Percentiles rank a stretch among this genome's conserved stretches.
These are phyloP conservation scores for Calcarisporium arbuscula DNA, from an alignment of 2,329 filamentous ascomycete species.

Conservation along the genomic window DNA sequence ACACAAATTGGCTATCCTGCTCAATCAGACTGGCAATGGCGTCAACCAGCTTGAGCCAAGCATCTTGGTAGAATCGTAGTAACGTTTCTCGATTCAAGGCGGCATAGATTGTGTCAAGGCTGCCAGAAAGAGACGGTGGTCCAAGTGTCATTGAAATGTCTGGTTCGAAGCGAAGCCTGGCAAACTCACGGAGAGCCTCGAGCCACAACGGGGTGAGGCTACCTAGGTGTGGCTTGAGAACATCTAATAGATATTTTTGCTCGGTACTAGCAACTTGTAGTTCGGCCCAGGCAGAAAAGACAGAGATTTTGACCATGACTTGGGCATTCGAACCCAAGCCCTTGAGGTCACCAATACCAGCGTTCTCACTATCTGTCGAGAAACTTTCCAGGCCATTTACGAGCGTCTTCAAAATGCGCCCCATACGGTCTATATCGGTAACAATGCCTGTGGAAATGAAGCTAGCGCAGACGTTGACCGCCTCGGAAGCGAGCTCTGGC, in stretches of 20 bases:
- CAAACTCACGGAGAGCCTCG: conserved; percentile 87
- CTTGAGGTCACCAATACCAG: conserved; percentile 86
- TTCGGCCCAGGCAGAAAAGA: conserved; percentile 96
- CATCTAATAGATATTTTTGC: conserved; percentile 80
- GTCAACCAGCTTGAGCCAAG: conserved; percentile 93
- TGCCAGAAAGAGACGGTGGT: conserved; percentile 72
- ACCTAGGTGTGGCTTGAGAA: conserved; percentile 84
- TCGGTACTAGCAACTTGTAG: conserved; percentile 92
- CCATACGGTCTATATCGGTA: conserved; percentile 97
- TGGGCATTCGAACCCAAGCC: conserved; percentile 92
- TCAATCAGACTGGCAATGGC: conserved; percentile 96
- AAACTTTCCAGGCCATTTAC: conserved; percentile 91
- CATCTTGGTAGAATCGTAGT: conserved; percentile 92
- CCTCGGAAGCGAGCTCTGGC: conserved; percentile 89
- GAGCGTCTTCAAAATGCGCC: conserved; percentile 88
- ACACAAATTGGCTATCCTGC: conserved; percentile 95
- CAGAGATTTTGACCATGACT: conserved; percentile 97
- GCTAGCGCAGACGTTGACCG: conserved; percentile 94
- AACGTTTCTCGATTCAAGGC: conserved; percentile 91
- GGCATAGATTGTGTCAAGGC: conserved; percentile 89
- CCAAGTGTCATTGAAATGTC: conserved; percentile 91
- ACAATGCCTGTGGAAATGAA: conserved; percentile 98
- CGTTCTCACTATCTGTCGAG: conserved; percentile 70
- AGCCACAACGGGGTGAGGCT: conserved; percentile 91
- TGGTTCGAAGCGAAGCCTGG: conserved; percentile 86